Conservation (phyloP, 305 asterid genomes). For the Fraxinus sp. region DNA sequence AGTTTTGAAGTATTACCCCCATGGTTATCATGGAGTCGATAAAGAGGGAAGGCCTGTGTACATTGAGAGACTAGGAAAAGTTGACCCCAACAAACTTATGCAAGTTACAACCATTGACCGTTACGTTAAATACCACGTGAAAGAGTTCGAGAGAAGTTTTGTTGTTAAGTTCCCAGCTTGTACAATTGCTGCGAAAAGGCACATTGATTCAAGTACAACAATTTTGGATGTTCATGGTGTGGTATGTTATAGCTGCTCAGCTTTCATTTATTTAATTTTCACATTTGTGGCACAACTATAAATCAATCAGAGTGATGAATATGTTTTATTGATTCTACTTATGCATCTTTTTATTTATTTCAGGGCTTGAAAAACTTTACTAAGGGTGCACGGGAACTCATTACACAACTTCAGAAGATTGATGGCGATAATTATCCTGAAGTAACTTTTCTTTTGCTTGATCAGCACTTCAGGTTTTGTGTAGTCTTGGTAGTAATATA, state of each 20-base stretch:
- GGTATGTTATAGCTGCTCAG: constrained; percentile 48
- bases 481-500: constrained; percentile 21
- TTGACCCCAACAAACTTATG: constrained; percentile 89
- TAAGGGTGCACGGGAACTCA: constrained; percentile 83
- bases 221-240: constrained; percentile 97
- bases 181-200: constrained; percentile 91
- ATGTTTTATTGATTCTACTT: background rate
- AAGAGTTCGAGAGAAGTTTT: constrained; percentile 80
- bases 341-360: background rate
- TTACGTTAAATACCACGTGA: constrained; percentile 77
- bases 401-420: constrained; percentile 89
- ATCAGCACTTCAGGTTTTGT: constrained; percentile 5
- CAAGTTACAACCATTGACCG: constrained; percentile 94
- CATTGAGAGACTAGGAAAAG: constrained; percentile 93
- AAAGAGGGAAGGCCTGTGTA: constrained; percentile 92
- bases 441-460: constrained; percentile 39
- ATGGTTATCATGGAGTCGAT: constrained; percentile 95
- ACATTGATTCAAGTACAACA: constrained; percentile 93
- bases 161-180: constrained; percentile 91
- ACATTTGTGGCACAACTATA: constrained; percentile 15
- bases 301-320: background rate
- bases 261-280: constrained; percentile 6
- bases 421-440: constrained; percentile 97
- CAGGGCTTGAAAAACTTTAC: constrained; percentile 92
- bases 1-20: constrained; percentile 86